Percentiles rank a stretch among this genome's conserved stretches.
phyloP scores from a whole-genome alignment of 139 green algal genomes.

The Zygnema circumcarinatum region DNA sequence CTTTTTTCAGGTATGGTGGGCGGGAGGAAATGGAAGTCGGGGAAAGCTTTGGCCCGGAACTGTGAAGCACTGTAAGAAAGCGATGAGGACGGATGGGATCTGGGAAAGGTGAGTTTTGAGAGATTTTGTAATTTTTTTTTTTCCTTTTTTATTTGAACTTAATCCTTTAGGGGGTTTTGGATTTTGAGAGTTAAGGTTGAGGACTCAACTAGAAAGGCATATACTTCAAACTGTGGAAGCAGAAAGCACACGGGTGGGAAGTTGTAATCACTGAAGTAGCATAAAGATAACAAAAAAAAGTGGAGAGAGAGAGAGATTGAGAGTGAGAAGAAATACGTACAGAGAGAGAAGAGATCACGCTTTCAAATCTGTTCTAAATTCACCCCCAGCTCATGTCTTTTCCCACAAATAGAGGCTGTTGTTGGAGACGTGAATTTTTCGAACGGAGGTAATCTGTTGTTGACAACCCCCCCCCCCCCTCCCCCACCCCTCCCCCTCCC shows the following conservation, averaged over 20 bases:
- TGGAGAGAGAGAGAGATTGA: too few species aligned
- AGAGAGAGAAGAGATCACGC: too few species aligned
- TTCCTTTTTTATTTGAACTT: neutral
- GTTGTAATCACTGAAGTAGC: neutral
- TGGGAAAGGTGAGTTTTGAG: neutral
- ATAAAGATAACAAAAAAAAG: neutral
- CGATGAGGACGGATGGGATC: neutral
- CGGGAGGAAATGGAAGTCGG: neutral
- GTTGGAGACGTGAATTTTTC: too few species aligned
- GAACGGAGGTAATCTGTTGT: too few species aligned
- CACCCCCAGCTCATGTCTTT: too few species aligned
- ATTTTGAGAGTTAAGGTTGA: neutral
- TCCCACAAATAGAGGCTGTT: too few species aligned
- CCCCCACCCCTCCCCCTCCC: too few species aligned
- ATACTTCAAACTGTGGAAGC: neutral
- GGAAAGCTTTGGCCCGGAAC: neutral
- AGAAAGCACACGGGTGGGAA: too few species aligned
- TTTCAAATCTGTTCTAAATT: too few species aligned
- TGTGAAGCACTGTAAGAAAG: neutral
- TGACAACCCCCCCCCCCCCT: too few species aligned
- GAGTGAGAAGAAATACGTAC: too few species aligned
- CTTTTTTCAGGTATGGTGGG: neutral
- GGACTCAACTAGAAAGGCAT: neutral
- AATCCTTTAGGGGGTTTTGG: neutral
- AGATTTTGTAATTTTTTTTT: neutral